Percentiles rank a stretch among this genome's conserved stretches.
Evolutionary conservation across 2,329 filamentous ascomycete species (phyloP).

Genomic region (Thyridium curvatum): DNA sequence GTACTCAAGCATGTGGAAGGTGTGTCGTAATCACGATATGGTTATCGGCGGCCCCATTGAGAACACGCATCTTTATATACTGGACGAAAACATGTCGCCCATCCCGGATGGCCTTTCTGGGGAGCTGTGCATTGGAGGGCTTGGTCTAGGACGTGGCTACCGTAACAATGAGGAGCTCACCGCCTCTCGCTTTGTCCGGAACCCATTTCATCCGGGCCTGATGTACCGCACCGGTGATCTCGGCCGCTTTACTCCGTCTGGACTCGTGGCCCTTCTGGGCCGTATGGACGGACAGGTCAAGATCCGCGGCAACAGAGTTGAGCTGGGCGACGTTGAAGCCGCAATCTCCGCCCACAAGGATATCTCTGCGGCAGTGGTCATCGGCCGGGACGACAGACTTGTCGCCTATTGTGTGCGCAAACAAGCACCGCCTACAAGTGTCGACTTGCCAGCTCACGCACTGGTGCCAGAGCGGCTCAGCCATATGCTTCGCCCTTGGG

Average conservation of each 20-base stretch:
- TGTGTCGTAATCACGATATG: conserved; percentile 13
- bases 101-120: conserved; percentile 28
- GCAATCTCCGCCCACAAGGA: conserved; percentile 11
- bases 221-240: conserved; percentile 20
- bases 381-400: conserved; percentile 17
- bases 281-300: conserved; percentile 20
- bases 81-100: conserved; percentile 27
- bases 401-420: conserved; percentile 19
- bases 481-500: conserved; percentile 14
- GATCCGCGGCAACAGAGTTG: conserved; percentile 18
- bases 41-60: conserved; percentile 16
- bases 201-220: conserved; percentile 13
- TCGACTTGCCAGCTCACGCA: no score
- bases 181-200: conserved; percentile 13
- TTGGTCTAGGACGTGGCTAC: conserved; percentile 24
- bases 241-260: conserved; percentile 9
- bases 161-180: conserved; percentile 13
- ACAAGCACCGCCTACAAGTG: not conserved
- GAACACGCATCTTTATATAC: conserved; percentile 30
- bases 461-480: no score
- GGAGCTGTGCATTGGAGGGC: conserved; percentile 24
- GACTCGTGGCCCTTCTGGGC: conserved; percentile 13
- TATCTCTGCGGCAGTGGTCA: conserved; percentile 17
- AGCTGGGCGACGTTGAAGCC: conserved; percentile 21
- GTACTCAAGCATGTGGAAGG: conserved; percentile 17